Evolutionary conservation across 2,329 filamentous ascomycete genomes (phyloP), one percentile per base, ranked within the genome.

Genomic region (Epichloe glyceriae): DNA sequence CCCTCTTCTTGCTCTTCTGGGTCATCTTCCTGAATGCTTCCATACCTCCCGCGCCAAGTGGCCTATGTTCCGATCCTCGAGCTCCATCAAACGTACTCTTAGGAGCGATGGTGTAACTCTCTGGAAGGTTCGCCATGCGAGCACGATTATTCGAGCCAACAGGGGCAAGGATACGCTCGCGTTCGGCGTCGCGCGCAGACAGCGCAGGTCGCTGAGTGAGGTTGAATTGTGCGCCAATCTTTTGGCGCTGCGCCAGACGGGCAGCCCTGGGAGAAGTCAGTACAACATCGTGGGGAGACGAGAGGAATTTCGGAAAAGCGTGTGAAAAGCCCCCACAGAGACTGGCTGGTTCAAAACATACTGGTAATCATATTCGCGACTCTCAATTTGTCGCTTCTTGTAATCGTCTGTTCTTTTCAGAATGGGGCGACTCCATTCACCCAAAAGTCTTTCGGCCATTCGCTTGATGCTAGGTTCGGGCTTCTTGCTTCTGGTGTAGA

Each of bases 401-500:
- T 94, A 96, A 67, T 96, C 89, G 60, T 95, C 89, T 54, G 87
- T 95, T 58, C 89, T 83, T 71, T 94, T 91, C 50, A 98, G 75
- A 56, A 98, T 95, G 4, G 91, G 90, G 40, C 93, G 78, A 56
- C 89, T 95, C 93, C 93, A 98, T 64, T 97, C 91, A 51, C 87
- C 88, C 51, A 96, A 75, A n/a, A 97, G 74, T 46, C 86, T 82
- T 71, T 97, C 90, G 0, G 93, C 93, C 70, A 90, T 88, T 58
- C 91, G 83, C 74, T 96, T 96, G 73, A 98, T 96, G 54, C 76
- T 78, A 4, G 84, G 74, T 68, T 97, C 88, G 1, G 90, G 86
- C 57, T 88, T 85, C 72, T 90, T 94, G 73, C 87, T 95, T 69
- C 90, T 90, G 47, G 90, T 96, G 70, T 98, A 98, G 72, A 96